A percentile compares a stretch with the other conserved stretches of the same genome.
Evolutionary conservation across 495 filamentous ascomycete genomes (phyloP).

Genomic region (Xanthoparmelia taractica): DNA sequence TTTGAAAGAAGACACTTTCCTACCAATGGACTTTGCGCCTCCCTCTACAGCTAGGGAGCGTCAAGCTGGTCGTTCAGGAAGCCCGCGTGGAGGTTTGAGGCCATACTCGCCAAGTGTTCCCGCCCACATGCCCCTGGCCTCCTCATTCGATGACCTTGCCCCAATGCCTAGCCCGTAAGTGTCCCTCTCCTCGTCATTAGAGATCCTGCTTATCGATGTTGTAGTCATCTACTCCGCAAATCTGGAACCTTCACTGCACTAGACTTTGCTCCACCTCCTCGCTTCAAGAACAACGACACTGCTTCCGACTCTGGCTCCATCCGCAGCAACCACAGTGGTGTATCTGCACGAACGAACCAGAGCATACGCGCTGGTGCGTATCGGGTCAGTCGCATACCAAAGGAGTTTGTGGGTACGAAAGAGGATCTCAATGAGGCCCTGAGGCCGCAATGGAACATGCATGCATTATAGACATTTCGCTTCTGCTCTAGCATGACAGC

Average conservation of each 20-base stretch:
- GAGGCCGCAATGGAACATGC: conserved; percentile 73
- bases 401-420: conserved; percentile 73
- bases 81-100: conserved; percentile 64
- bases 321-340: conserved; percentile 72
- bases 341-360: conserved; percentile 60
- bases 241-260: conserved; percentile 82
- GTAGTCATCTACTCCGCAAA: conserved; percentile 75
- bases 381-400: conserved; percentile 77
- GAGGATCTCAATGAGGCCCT: conserved; percentile 61
- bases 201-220: conserved; percentile 27
- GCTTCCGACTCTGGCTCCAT: conserved; percentile 84
- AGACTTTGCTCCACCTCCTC: conserved; percentile 90
- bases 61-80: conserved; percentile 67
- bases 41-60: conserved; percentile 60
- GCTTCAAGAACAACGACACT: conserved; percentile 65
- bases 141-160: conserved; percentile 78
- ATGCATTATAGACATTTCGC: conserved; percentile 7
- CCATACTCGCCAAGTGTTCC: conserved; percentile 65
- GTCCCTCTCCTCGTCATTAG: conserved; percentile 12
- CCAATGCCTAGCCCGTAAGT: conserved; percentile 88
- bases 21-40: conserved; percentile 82
- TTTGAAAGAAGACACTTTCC: conserved; percentile 75
- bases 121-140: conserved; percentile 67
- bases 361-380: conserved; percentile 86
- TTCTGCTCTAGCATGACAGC: background rate